Evolutionary conservation across 768 basidiomycete species (phyloP).

Genomic region (Tephrocybe sp.): DNA sequence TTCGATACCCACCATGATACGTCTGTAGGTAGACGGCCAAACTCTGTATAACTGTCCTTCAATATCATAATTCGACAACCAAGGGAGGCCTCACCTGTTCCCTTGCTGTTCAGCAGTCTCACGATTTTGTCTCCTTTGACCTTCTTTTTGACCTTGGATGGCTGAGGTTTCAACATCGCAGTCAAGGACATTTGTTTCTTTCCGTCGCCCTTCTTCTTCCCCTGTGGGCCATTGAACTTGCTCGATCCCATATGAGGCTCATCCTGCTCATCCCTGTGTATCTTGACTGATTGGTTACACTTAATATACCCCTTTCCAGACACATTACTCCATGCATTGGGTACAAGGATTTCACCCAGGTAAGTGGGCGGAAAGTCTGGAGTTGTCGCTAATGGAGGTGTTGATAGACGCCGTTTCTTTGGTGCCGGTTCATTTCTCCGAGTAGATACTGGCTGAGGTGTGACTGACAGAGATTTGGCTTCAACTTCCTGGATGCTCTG

Average conservation of each 20-base stretch:
- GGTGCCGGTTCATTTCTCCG: conserved; percentile 30
- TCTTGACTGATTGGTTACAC: conserved; percentile 53
- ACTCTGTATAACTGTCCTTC: conserved; percentile 45
- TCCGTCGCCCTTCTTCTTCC: conserved; percentile 37
- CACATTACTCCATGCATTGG: conserved; percentile 78
- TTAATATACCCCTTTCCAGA: conserved; percentile 73
- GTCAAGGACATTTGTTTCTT: conserved; percentile 70
- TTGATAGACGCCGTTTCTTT: conserved; percentile 55
- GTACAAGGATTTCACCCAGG: conserved; percentile 66
- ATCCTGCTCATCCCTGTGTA: conserved; percentile 55
- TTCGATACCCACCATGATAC: conserved; percentile 72
- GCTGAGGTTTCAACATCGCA: conserved; percentile 63
- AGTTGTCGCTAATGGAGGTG: conserved; percentile 19
- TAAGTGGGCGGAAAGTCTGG: conserved; percentile 39
- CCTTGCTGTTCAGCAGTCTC: conserved; percentile 60
- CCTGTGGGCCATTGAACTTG: conserved; percentile 27
- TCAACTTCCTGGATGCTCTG: conserved; percentile 34
- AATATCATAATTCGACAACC: neutral
- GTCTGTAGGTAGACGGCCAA: conserved; percentile 74
- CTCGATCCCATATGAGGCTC: conserved; percentile 27
- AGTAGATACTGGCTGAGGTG: conserved; percentile 12
- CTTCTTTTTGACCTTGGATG: conserved; percentile 54
- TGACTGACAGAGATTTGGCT: conserved; percentile 8
- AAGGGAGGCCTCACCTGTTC: conserved; percentile 50
- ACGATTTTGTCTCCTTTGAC: conserved; percentile 66